Conservation (phyloP, 73 alveolate species). For the Breviolum minutum region DNA sequence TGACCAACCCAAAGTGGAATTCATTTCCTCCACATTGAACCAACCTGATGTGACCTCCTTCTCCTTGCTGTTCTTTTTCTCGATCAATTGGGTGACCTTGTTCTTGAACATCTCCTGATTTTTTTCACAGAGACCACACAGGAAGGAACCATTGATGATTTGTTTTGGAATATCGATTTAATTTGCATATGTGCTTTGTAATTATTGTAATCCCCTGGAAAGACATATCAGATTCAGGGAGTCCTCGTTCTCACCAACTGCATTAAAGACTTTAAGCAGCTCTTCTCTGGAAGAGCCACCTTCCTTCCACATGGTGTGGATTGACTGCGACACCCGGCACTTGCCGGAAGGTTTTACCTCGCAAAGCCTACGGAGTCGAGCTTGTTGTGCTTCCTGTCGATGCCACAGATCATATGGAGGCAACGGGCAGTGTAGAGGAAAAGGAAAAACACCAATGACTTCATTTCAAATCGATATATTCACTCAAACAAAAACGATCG, state of each 20-base stretch:
- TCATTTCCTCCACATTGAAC: conserved; percentile 1
- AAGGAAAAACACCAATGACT: background rate
- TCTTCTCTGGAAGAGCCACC: background rate
- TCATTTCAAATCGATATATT: no score
- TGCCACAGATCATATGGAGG: no score
- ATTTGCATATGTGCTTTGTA: no score
- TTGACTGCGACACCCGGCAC: background rate
- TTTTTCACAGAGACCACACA: background rate
- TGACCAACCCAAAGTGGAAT: background rate
- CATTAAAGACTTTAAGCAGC: background rate
- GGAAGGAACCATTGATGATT: background rate
- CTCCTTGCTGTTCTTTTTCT: background rate
- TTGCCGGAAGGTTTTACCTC: background rate
- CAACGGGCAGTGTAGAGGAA: background rate
- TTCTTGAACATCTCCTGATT: conserved; percentile 2
- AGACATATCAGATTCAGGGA: no score
- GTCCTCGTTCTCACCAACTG: conserved; percentile 18
- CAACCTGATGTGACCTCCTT: conserved; percentile 28
- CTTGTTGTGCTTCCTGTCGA: background rate
- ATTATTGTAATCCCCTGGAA: background rate
- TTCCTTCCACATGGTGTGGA: background rate
- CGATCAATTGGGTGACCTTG: background rate
- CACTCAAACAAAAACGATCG: background rate
- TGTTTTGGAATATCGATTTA: no score
- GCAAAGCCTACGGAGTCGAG: background rate